These are phyloP conservation scores for Colletotrichum filicis DNA, from an alignment of 2,329 filamentous ascomycete genomes.

Conservation along the genomic window DNA sequence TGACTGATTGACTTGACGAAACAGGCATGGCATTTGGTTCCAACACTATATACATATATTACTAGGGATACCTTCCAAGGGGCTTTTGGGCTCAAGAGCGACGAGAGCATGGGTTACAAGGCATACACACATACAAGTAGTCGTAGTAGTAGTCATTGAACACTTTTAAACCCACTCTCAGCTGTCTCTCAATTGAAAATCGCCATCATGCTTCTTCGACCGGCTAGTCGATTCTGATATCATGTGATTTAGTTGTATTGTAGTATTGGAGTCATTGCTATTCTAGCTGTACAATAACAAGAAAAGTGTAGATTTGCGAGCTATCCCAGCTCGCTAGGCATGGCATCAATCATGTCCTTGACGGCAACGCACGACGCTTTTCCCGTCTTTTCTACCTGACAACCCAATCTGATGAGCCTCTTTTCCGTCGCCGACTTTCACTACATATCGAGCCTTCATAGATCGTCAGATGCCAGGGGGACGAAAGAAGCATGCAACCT, in stretches of 20 bases:
- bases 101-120: neutral
- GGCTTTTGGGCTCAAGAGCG: neutral
- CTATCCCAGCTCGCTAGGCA: slow-evolving; percentile 10
- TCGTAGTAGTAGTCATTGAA: slow-evolving; percentile 14
- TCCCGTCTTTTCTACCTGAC: neutral
- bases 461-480: neutral
- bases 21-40: neutral
- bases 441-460: neutral
- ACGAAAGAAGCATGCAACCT: neutral
- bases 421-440: neutral
- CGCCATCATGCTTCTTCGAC: neutral
- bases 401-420: neutral
- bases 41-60: neutral
- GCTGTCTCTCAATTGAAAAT: neutral
- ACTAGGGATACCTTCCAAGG: neutral
- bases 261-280: slow-evolving; percentile 11
- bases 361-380: neutral
- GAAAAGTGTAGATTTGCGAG: slow-evolving; percentile 22
- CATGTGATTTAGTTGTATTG: neutral
- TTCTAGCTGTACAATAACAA: slow-evolving; percentile 19
- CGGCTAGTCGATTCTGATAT: neutral
- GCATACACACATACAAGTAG: slow-evolving; percentile 20
- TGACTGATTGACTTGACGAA: neutral
- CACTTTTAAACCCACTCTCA: slow-evolving; percentile 5
- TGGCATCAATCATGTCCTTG: slow-evolving; percentile 5